These are phyloP conservation scores for Obba rivulosa DNA, from an alignment of 768 basidiomycete genomes.

Conservation along the genomic window DNA sequence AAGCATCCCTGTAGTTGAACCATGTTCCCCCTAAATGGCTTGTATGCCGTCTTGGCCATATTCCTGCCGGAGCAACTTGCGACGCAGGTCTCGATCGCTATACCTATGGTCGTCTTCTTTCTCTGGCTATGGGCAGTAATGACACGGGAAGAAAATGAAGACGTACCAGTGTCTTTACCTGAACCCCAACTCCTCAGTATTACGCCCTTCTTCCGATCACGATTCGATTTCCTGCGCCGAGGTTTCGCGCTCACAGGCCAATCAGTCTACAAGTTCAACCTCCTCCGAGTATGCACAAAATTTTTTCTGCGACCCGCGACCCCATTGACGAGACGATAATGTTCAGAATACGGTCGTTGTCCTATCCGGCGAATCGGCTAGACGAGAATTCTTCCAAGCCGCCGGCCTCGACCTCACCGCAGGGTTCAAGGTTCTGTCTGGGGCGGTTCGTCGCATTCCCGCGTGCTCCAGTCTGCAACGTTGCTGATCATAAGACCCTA, in stretches of 20 bases:
- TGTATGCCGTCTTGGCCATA: slow-evolving; percentile 32
- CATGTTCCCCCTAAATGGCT: slow-evolving; percentile 37
- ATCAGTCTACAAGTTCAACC: slow-evolving; percentile 62
- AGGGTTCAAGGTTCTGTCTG: slow-evolving; percentile 75
- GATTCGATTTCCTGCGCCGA: slow-evolving; percentile 70
- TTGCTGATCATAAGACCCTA: slow-evolving; percentile 25
- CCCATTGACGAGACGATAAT: background rate
- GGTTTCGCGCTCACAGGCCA: slow-evolving; percentile 66
- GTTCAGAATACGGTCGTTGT: slow-evolving; percentile 67
- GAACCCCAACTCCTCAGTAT: slow-evolving; percentile 54
- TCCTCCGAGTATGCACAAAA: slow-evolving; percentile 45
- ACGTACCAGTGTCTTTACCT: slow-evolving; percentile 50
- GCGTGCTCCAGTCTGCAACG: background rate
- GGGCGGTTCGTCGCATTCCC: slow-evolving; percentile 49
- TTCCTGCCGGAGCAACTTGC: slow-evolving; percentile 30
- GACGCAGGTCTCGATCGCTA: slow-evolving; percentile 28
- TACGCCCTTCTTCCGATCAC: slow-evolving; percentile 59
- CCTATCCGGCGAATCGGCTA: slow-evolving; percentile 67
- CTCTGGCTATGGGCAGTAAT: slow-evolving; percentile 25
- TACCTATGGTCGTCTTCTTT: slow-evolving; percentile 34
- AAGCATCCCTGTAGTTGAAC: slow-evolving; percentile 5
- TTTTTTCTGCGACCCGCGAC: background rate
- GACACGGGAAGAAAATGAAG: slow-evolving; percentile 35
- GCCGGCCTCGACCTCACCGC: slow-evolving; percentile 71
- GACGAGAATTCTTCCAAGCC: slow-evolving; percentile 64